Base-by-base conservation (phyloP, 192 early-diverging fungal genomes). In the Backusella morwellensis region DNA sequence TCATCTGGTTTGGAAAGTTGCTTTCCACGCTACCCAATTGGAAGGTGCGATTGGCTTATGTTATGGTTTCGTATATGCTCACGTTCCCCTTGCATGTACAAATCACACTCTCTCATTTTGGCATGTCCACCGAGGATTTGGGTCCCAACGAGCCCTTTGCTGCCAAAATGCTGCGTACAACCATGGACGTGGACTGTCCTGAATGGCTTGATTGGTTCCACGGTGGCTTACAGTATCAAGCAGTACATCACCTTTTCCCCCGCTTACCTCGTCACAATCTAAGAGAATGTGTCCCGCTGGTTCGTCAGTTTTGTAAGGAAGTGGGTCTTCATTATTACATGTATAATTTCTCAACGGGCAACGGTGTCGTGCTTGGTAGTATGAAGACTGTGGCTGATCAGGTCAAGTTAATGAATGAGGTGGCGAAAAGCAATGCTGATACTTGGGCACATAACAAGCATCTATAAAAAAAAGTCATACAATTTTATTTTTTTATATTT, bases 121-220 rank as follows among this genome's bases (percentile, higher is more conserved):
- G 93, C 73, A 99, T 99, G 97, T 92, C 90, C 42, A 92, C 91
- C 0, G 91, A 92, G 77, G 91, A 91, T 52, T 74, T 88, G 14
- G 92, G 91, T 38, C 87, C 90, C 0, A 77, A 84, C 63, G 96
- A 97, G 82, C 88, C 92, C 66, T 99, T 95, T 80, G 91, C 95
- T 1, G 92, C 90, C 70, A 92, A 93, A 79, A 93, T 93, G 86
- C 84, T 97, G 29, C 88, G 96, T 70, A 99, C 97, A 0, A 96
- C 93, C 36, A 96, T 97, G 95, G 97, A 99, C 83, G 95, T 99
- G 0, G 93, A 95, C 78, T 99, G 97, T 83, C 93, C 96, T 23
- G 82, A 79, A 73, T 97, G 93, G 93, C 74, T 99, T 59, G 97
- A 99, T 82, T 97, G 95, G 96, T 95, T 97, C 90, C 97, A 99